A percentile compares a stretch with the other conserved stretches of the same genome.
These are phyloP conservation scores for Pseudonitzschia delicatissima DNA, from an alignment of 108 stramenopile species.

Conservation along the genomic window DNA sequence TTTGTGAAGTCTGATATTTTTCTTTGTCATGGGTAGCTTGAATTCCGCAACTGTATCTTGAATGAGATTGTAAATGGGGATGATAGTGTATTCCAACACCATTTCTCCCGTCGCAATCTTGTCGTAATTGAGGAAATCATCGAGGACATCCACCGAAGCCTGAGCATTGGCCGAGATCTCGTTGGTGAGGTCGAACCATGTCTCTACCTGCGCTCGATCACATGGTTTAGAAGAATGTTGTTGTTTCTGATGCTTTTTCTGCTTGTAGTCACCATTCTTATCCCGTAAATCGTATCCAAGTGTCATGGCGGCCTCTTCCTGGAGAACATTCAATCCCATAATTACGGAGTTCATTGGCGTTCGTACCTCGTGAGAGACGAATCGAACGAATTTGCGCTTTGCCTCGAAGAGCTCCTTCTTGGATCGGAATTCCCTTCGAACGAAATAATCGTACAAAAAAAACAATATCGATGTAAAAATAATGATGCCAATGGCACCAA, in stretches of 20 bases:
- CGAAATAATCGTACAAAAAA: conserved; percentile 50
- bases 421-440: conserved; percentile 38
- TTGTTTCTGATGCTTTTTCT: too few relatives aligned
- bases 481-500: conserved; percentile 34
- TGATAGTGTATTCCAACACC: conserved; percentile 25
- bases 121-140: conserved; percentile 46
- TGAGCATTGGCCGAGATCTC: conserved; percentile 19
- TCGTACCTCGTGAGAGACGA: conserved; percentile 48
- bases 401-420: conserved; percentile 37
- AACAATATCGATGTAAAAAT: conserved; percentile 34
- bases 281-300: too few relatives aligned
- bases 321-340: conserved; percentile 43
- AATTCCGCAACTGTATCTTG: conserved; percentile 18
- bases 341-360: conserved; percentile 47
- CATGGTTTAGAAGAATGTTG: too few relatives aligned
- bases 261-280: too few relatives aligned
- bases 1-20: conserved; percentile 9
- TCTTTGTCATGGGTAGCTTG: conserved; percentile 20
- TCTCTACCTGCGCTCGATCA: neutral
- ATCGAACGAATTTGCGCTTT: conserved; percentile 46
- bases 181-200: conserved; percentile 2
- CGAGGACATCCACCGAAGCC: conserved; percentile 39
- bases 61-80: conserved; percentile 22
- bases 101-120: conserved; percentile 32
- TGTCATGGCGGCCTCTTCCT: conserved; percentile 20